phyloP scores from a whole-genome alignment of 768 basidiomycete genomes.

The Pleurotus ostreatus region DNA sequence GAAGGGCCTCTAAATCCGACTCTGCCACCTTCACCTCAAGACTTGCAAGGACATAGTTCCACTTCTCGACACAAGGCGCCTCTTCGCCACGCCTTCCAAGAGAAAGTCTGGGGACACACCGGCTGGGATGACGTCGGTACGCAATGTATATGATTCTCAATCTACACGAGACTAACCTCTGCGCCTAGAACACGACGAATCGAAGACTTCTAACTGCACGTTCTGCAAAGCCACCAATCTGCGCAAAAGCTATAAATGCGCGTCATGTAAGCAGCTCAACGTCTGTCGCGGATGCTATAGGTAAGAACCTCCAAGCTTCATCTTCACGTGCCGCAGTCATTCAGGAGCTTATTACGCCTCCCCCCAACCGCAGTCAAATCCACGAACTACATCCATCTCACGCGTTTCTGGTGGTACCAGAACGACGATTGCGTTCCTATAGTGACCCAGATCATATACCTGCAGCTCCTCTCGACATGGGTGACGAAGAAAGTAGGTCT shows the following conservation, averaged over 20 bases:
- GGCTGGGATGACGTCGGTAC: conserved; percentile 90
- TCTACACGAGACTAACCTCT: background rate
- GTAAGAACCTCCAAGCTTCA: conserved; percentile 30
- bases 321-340: conserved; percentile 4
- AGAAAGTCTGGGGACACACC: conserved; percentile 78
- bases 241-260: conserved; percentile 78
- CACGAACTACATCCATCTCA: conserved; percentile 91
- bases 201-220: conserved; percentile 62
- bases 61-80: conserved; percentile 73
- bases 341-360: conserved; percentile 1
- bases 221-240: conserved; percentile 68
- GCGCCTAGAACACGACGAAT: conserved; percentile 62
- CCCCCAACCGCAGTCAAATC: conserved; percentile 55
- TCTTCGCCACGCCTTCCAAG: conserved; percentile 78
- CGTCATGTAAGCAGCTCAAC: conserved; percentile 73
- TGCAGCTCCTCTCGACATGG: conserved; percentile 30
- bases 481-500: conserved; percentile 60
- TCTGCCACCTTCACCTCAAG: conserved; percentile 54
- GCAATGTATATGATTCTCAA: conserved; percentile 22
- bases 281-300: conserved; percentile 83
- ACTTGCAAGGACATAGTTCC: conserved; percentile 50
- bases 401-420: conserved; percentile 79
- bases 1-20: conserved; percentile 48
- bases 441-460: conserved; percentile 35
- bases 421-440: conserved; percentile 39